Evolutionary conservation across 23 red algal species (phyloP), one percentile per base, ranked within the genome.

Genomic region (Agarophyton chilense): DNA sequence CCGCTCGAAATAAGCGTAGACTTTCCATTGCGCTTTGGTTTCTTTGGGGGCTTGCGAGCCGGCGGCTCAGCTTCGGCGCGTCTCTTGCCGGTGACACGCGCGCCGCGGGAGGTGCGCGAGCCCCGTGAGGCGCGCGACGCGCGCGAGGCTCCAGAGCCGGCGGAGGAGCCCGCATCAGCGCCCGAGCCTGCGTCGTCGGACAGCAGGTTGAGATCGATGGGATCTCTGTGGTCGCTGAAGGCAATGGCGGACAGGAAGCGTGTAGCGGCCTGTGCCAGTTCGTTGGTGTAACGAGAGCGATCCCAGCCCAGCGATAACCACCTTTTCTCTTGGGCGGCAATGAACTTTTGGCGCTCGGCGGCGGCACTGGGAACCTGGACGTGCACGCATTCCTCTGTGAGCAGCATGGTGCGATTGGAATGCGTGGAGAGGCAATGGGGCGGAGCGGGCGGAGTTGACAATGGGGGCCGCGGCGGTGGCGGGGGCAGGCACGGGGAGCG

Each of bases 331-430:
- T 89, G 85, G 12, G 67, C 70, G 73, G 72, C 85, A 39, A 89
- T 89, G 72, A 89, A 89, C 71, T 89, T 89, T 56, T 89, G 67
- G 33, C 85, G 85, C 41, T 89, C 85, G 36, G 71, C 53, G 85
- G 85, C 29, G 34, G 85, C 67, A 4, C 85, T 26, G 8, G 85
- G 85, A 19, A 89, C 85, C 47, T 89, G 52, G 0, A 72, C 58
- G 53, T 78, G 57, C 35, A 52, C 72, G 36, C 71, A 89, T 35
- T 89, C 85, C 36, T 89, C 85, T 1, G 85, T 89, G 36, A 89
- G 85, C 66, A 89, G 78, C 85, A 89, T 89, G 21, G 62, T 71
- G 33, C 14, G 34, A 13, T 61, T 6, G 19, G 9, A 31, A 17
- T n/a, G 56, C n/a, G 56, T 61, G 9, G 56, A 28, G 19, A 17